A percentile compares a stretch with the other conserved stretches of the same genome.
phyloP scores from a whole-genome alignment of 805 yeast genomes.

The Candida succiphila region DNA sequence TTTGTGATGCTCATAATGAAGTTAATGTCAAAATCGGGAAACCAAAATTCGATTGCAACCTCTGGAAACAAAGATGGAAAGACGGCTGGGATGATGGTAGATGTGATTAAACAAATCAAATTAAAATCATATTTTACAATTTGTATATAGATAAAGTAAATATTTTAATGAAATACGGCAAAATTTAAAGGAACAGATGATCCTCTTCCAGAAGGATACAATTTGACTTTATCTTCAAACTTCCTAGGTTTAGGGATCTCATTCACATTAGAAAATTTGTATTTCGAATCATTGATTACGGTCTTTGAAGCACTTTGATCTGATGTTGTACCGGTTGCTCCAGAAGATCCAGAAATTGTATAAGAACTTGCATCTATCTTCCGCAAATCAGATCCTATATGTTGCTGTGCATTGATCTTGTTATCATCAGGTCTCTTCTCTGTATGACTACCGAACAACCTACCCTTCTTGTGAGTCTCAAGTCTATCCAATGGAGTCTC shows the following conservation, averaged over 20 bases:
- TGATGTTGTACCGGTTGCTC: slow-evolving; percentile 1
- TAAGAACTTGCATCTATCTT: slow-evolving; percentile 57
- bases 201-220: slow-evolving; percentile 95
- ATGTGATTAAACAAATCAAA: slow-evolving; percentile 29
- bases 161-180: slow-evolving; percentile 19
- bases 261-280: slow-evolving; percentile 52
- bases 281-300: slow-evolving; percentile 63
- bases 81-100: slow-evolving; percentile 81
- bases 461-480: slow-evolving; percentile 5
- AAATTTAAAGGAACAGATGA: slow-evolving; percentile 80
- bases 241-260: slow-evolving; percentile 85
- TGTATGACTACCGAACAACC: slow-evolving; percentile 7
- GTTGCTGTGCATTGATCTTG: slow-evolving; percentile 29
- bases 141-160: not conserved
- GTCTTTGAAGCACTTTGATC: slow-evolving; percentile 20
- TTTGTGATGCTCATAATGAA: slow-evolving; percentile 90
- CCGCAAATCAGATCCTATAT: slow-evolving; percentile 41
- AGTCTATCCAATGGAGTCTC: slow-evolving; percentile 16
- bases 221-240: slow-evolving; percentile 58
- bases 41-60: slow-evolving; percentile 72
- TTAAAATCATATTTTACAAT: slow-evolving; percentile 29
- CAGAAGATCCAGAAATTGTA: slow-evolving; percentile 37
- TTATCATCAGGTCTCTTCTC: slow-evolving; percentile 20
- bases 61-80: slow-evolving; percentile 92
- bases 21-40: slow-evolving; percentile 87